Evolutionary conservation across 2,329 filamentous ascomycete genomes (phyloP), one percentile per base, ranked within the genome.

Genomic region (Talaromyces sp.): DNA sequence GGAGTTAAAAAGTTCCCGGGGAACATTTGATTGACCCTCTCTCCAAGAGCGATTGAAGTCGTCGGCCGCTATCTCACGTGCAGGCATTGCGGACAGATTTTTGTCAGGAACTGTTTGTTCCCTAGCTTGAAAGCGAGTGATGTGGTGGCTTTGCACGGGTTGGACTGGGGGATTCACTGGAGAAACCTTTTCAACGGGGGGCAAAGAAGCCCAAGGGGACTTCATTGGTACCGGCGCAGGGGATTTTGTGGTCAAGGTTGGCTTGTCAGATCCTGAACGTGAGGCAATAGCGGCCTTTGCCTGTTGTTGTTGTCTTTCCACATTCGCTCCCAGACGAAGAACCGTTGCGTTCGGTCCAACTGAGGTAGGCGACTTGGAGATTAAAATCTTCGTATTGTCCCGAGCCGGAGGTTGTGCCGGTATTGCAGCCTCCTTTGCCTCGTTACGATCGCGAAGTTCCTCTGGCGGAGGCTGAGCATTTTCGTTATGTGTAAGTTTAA

Each of bases 31-130:
- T 41, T 84, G 83, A 5, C 88, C 86, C 67, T 97, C 92, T 72
- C 90, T 86, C 89, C 91, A 96, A 39, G 89, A 87, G 68, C 95
- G 86, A 75, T 90, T 96, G 73, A 97, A 98, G 69, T 97, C 94
- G 76, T 98, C 95, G 0, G 93, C 91, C 6, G 93, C 92, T 68
- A 97, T 96, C 74, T 98, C 93, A 73, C 92, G 92, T 0, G 90
- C 85, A 27, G 82, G 81, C 14, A 75, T 71, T 22, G 82, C 82
- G 19, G 82, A 83, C 60, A 83, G 82, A 19, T 81, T 80, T 62
- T 80, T 80, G 67, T 89, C 88, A 65, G 84, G 82, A 6, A 82
- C 80, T 63, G 85, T 83, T 11, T 66, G 65, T 68, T 92, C 88
- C 71, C 82, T 84, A 24, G 81, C 78, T 65, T 83, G 78, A 67